These are phyloP conservation scores for Aspergillus campestris DNA, from an alignment of 495 filamentous ascomycete genomes.

Conservation along the genomic window DNA sequence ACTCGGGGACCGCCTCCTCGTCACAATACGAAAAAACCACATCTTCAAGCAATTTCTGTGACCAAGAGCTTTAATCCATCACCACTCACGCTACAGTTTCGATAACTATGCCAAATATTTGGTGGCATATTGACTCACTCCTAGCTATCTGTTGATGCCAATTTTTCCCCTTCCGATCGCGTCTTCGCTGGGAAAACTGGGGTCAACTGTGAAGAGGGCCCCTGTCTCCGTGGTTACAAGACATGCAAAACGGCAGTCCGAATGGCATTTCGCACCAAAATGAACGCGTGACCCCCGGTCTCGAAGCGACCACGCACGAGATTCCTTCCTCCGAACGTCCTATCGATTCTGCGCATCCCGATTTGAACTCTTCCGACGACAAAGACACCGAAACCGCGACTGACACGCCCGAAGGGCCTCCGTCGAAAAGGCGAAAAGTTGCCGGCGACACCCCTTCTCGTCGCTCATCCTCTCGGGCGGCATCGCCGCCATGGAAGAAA, in stretches of 20 bases:
- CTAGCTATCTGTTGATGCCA: slow-evolving; percentile 56
- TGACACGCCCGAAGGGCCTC: slow-evolving; percentile 43
- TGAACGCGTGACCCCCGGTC: slow-evolving; percentile 35
- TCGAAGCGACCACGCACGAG: slow-evolving; percentile 18
- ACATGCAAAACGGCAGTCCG: slow-evolving; percentile 51
- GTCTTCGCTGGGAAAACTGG: slow-evolving; percentile 59
- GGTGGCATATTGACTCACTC: slow-evolving; percentile 39
- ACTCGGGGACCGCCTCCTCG: slow-evolving; percentile 16
- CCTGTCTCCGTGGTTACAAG: slow-evolving; percentile 43
- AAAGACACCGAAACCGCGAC: slow-evolving; percentile 24
- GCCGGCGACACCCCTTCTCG: slow-evolving; percentile 37
- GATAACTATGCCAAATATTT: slow-evolving; percentile 58
- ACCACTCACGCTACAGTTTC: slow-evolving; percentile 30
- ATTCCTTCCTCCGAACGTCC: slow-evolving; percentile 15
- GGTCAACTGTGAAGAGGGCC: slow-evolving; percentile 45
- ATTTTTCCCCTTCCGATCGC: slow-evolving; percentile 51
- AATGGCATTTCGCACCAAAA: slow-evolving; percentile 40
- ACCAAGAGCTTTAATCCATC: slow-evolving; percentile 24
- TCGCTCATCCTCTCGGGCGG: slow-evolving; percentile 41
- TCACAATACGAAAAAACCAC: slow-evolving; percentile 37
- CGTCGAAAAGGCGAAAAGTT: slow-evolving; percentile 68
- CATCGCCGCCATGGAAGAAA: slow-evolving; percentile 92
- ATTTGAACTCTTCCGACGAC: slow-evolving; percentile 22
- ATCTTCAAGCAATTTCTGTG: slow-evolving; percentile 31
- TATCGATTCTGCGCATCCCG: slow-evolving; percentile 19